Evolutionary conservation across 257 asterid species (phyloP).

Genomic region (Solanum pinnatisectum): DNA sequence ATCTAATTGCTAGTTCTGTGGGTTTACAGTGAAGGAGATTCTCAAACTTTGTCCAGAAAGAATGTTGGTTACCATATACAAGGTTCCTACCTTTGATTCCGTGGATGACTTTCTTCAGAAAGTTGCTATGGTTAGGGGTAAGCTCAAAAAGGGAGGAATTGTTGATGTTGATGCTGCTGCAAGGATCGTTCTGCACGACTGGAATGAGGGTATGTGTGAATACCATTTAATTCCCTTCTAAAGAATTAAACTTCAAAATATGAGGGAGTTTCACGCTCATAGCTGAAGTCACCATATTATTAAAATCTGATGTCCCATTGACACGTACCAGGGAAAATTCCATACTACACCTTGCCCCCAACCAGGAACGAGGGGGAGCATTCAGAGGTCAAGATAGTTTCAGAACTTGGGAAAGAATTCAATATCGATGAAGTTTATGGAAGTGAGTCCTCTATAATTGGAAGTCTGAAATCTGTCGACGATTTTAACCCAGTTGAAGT

Average conservation of each 20-base stretch:
- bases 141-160: constrained; percentile 85
- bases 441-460: constrained; percentile 69
- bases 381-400: constrained; percentile 60
- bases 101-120: constrained; percentile 82
- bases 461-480: constrained; percentile 73
- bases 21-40: constrained; percentile 73
- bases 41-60: constrained; percentile 68
- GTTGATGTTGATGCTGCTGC: constrained; percentile 79
- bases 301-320: neutral
- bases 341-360: constrained; percentile 85
- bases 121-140: constrained; percentile 78
- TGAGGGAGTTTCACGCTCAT: neutral
- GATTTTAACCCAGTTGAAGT: constrained; percentile 77
- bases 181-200: constrained; percentile 81
- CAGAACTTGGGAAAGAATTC: constrained; percentile 76
- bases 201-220: constrained; percentile 73
- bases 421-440: constrained; percentile 82
- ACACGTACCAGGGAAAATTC: constrained; percentile 65
- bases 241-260: neutral
- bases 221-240: neutral
- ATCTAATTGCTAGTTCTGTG: neutral
- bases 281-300: neutral
- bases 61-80: constrained; percentile 63
- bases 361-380: constrained; percentile 48
- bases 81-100: constrained; percentile 60